Evolutionary conservation across 805 yeast genomes (phyloP), one percentile per base, ranked within the genome.

Genomic region (Priceomyces medius): DNA sequence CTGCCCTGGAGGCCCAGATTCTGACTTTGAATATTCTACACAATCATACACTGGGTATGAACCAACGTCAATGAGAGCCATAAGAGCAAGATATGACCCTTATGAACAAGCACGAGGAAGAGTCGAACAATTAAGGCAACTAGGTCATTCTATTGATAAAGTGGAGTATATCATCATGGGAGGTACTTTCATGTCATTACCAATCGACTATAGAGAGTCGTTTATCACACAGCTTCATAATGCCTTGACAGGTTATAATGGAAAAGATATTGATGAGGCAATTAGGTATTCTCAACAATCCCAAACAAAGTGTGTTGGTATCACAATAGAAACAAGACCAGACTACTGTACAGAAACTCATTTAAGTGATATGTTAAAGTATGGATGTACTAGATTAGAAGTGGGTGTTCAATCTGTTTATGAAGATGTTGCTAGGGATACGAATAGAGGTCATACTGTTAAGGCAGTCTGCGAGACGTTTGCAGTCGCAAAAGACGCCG

Each of bases 21-120:
- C 95, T 1, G 99, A 93, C 66, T 93, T 93, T 59, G 99, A 93
- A 61, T 93, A 93, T 64, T 88, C 97, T 1, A 93, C 99, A 3
- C 99, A 93, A 66, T 89, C 97, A 3, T 93, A 93, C 58, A 93
- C 99, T 0, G 99, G 99, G 28, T 93, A 93, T 59, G 99, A 93
- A 63, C 99, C 99, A 7, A 93, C 99, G 0, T 89, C 97, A 0
- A 93, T 93, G 99, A 77, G 99, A 55, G 99, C 99, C n/a, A 93
- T 93, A 47, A 76, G 99, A 53, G 99, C 99, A 0, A 79, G 99
- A 55, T 93, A 93, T 59, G 99, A 93, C 62, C 98, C 99, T 1
- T 93, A 88, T 59, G 99, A 93, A 64, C 99, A 93, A 64, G 97
- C 98, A 4, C 77, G 99, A 59, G 99, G 99, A 37, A 81, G 99